A percentile compares a stretch with the other conserved stretches of the same genome.
Conservation (phyloP, 2,329 filamentous ascomycete species). For the Arthrinium phaeospermum region DNA sequence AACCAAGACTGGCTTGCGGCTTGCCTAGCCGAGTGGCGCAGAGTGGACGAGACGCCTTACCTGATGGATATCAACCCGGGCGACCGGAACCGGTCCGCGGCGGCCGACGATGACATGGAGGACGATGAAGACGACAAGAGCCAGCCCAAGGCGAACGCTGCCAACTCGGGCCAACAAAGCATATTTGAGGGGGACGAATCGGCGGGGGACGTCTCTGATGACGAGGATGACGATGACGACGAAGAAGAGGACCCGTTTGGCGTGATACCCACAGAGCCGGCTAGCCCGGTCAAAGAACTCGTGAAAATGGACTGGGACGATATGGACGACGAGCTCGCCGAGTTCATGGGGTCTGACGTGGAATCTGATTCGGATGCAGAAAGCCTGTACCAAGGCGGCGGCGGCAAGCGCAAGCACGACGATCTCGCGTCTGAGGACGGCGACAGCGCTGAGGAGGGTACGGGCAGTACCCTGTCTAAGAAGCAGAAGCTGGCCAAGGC, state of each 20-base stretch:
- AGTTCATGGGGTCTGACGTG: conserved; percentile 63
- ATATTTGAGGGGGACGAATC: conserved; percentile 35
- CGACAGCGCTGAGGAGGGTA: conserved; percentile 12
- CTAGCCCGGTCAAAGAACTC: conserved; percentile 40
- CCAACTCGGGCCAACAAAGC: conserved; percentile 34
- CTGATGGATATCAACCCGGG: conserved; percentile 70
- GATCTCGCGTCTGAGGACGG: conserved; percentile 27
- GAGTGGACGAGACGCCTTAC: conserved; percentile 79
- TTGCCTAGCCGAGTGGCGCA: conserved; percentile 83
- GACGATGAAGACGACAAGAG: conserved; percentile 39
- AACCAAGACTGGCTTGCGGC: conserved; percentile 88
- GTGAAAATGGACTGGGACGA: conserved; percentile 42
- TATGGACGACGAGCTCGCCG: conserved; percentile 67
- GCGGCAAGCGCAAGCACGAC: conserved; percentile 39
- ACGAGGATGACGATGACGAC: conserved; percentile 49
- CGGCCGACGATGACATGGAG: conserved; percentile 36
- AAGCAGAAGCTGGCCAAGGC: conserved; percentile 48
- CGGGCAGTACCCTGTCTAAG: conserved; percentile 44
- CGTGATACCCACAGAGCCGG: conserved; percentile 54
- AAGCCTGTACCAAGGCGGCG: conserved; percentile 48
- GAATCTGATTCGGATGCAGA: conserved; percentile 34
- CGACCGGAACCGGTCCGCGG: conserved; percentile 15
- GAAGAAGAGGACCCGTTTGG: conserved; percentile 52
- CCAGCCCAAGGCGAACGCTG: conserved; percentile 44
- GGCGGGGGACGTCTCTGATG: conserved; percentile 30